Percentiles rank a stretch among this genome's conserved stretches.
phyloP scores from a whole-genome alignment of 371 early-diverging fungal species.

The Mucor piriformis region DNA sequence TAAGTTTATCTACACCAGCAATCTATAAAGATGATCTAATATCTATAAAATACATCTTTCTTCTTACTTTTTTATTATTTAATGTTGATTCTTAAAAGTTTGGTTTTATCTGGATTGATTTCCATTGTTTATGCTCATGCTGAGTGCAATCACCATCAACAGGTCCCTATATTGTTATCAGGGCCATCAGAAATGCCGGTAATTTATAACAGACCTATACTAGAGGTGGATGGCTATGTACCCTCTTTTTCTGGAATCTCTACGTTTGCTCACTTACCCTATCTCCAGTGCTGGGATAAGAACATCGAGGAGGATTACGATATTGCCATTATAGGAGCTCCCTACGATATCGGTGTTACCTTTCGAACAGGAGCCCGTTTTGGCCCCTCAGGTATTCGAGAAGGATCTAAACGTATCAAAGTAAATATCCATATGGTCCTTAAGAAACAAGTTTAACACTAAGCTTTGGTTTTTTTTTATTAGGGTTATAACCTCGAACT shows the following conservation, averaged over 20 bases:
- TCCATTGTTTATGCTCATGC: conserved; percentile 14
- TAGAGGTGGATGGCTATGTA: conserved; percentile 37
- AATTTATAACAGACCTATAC: conserved; percentile 25
- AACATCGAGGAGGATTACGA: conserved; percentile 42
- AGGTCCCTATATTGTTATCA: conserved; percentile 14
- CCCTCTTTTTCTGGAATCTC: conserved; percentile 53
- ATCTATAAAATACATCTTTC: no score
- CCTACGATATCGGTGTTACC: conserved; percentile 53
- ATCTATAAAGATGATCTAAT: no score
- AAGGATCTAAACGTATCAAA: conserved; percentile 49
- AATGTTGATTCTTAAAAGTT: conserved; percentile 9
- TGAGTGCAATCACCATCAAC: conserved; percentile 15
- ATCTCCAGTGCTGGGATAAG: conserved; percentile 51
- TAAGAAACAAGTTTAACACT: no score
- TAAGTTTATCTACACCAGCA: no score
- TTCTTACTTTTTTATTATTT: background rate
- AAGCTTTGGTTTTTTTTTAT: no score
- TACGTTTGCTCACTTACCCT: conserved; percentile 54
- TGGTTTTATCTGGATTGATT: conserved; percentile 4
- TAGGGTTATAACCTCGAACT: conserved; percentile 46
- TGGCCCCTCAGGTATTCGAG: conserved; percentile 53
- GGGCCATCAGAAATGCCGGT: conserved; percentile 24
- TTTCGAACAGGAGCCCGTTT: conserved; percentile 56
- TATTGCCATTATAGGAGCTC: conserved; percentile 52
- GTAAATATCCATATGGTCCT: conserved; percentile 10